phyloP scores from a whole-genome alignment of 2,329 filamentous ascomycete species.

The Penicillium olsonii region DNA sequence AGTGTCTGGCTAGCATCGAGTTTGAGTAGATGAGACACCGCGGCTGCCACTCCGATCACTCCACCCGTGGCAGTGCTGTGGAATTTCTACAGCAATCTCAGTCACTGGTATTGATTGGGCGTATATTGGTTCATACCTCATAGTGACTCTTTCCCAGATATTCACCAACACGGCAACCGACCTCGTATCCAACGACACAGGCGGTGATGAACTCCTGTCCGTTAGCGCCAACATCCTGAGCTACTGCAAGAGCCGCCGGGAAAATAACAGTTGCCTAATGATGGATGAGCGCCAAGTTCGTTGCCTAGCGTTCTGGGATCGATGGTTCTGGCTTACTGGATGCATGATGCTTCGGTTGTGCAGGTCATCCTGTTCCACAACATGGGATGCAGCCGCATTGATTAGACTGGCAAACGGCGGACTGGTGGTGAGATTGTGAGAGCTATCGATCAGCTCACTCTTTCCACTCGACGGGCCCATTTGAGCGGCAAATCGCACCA shows the following conservation, averaged over 20 bases:
- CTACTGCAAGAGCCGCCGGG: constrained; percentile 32
- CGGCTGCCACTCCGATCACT: constrained; percentile 32
- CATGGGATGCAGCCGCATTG: constrained; percentile 34
- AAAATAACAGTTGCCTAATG: constrained; percentile 32
- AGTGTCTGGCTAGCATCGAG: constrained; percentile 24
- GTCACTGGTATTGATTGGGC: background rate
- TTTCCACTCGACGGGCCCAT: constrained; percentile 32
- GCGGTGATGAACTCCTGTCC: constrained; percentile 33
- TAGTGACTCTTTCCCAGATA: constrained; percentile 34
- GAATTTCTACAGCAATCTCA: constrained; percentile 21
- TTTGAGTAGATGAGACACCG: constrained; percentile 26
- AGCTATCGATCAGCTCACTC: constrained; percentile 31
- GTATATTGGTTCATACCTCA: constrained; percentile 20
- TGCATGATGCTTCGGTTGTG: constrained; percentile 38
- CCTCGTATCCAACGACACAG: constrained; percentile 35
- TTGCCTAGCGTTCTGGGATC: background rate
- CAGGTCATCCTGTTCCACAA: constrained; percentile 37
- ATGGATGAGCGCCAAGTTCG: constrained; percentile 1
- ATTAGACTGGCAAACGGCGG: constrained; percentile 34
- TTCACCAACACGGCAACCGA: constrained; percentile 32
- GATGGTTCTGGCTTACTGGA: constrained; percentile 23
- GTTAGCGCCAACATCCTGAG: constrained; percentile 29
- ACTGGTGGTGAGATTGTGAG: constrained; percentile 21
- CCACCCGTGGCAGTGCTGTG: constrained; percentile 31
- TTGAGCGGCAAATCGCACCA: constrained; percentile 23